Base-by-base conservation (phyloP, 768 basidiomycete genomes). In the Galerina sulciceps region DNA sequence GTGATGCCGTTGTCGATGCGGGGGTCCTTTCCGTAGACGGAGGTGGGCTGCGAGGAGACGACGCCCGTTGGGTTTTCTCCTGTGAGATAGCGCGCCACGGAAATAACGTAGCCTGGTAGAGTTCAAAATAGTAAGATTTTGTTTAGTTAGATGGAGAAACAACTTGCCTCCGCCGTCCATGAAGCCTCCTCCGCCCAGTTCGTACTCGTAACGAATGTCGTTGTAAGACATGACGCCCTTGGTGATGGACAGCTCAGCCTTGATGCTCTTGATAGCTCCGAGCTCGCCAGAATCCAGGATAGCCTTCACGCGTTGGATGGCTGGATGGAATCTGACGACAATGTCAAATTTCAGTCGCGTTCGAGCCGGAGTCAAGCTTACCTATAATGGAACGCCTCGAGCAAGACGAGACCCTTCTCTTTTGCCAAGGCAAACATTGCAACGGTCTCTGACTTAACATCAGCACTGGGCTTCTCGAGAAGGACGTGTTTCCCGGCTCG, bases 401-500 rank as follows among this genome's bases (percentile, higher is more conserved):
- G 71, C 13, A 88, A 73, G 3, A 86, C 77, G 4, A 84, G 74
- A 15, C 79, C 79, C 56, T 80, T 82, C 59, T 72, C 63, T 60
- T 79, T 69, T 2, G 1, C 77, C 81, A 57, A 83, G 66, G 10
- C 79, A 1, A 58, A 42, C 35, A 58, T 50, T 13, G 43, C 42
- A 17, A 46, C 43, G 10, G 57, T 50, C 45, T 58, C 57, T 20
- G 37, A 37, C 5, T 50, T 44, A 35, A 52, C 53, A 11, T 50
- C 52, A 17, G 57, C 73, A 15, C 80, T 76, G 0, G 88, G 88
- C 65, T 87, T 88, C 64, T 90, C 89, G 1, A 88, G 70, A 0
- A 90, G 72, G 23, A 89, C 87, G 61, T 88, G 86, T 65, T 90
- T 89, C 6, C 88, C 85, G 0, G 85, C 81, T 15, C 75, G 73